Percentiles rank a stretch among this genome's conserved stretches.
Evolutionary conservation across 129 eudicot species (phyloP).

Genomic region (Oenanthe sinensis): DNA sequence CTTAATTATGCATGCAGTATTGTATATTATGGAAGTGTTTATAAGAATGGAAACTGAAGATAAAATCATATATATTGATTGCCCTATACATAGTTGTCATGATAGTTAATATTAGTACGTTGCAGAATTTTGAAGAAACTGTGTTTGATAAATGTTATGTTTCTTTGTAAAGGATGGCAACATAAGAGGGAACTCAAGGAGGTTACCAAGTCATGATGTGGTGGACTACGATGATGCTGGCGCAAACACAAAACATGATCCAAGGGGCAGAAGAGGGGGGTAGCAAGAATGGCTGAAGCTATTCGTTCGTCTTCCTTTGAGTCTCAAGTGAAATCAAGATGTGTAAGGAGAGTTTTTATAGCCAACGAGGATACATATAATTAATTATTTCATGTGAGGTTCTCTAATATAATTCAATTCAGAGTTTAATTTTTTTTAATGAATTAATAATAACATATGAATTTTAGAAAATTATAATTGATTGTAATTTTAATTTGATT

Average conservation of each 20-base stretch:
- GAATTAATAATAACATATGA: too few species aligned
- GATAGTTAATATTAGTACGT: background rate
- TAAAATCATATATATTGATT: background rate
- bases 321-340: background rate
- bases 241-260: conserved; percentile 67
- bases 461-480: too few species aligned
- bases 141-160: background rate
- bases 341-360: background rate
- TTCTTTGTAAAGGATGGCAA: conserved; percentile 28
- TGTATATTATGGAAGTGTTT: background rate
- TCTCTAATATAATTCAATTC: background rate
- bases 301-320: conserved; percentile 7
- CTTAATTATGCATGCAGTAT: background rate
- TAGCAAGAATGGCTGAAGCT: conserved; percentile 32
- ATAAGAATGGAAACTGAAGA: background rate
- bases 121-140: background rate
- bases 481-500: too few species aligned
- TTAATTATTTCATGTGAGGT: background rate
- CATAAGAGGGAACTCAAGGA: conserved; percentile 37
- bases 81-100: background rate
- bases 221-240: conserved; percentile 78
- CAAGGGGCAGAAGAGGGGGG: conserved; percentile 53
- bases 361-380: background rate
- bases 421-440: too few species aligned
- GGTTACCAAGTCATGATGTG: conserved; percentile 33